A percentile compares a stretch with the other conserved stretches of the same genome.
phyloP scores from a whole-genome alignment of 2,329 filamentous ascomycete genomes.

The Alternaria brassicae region DNA sequence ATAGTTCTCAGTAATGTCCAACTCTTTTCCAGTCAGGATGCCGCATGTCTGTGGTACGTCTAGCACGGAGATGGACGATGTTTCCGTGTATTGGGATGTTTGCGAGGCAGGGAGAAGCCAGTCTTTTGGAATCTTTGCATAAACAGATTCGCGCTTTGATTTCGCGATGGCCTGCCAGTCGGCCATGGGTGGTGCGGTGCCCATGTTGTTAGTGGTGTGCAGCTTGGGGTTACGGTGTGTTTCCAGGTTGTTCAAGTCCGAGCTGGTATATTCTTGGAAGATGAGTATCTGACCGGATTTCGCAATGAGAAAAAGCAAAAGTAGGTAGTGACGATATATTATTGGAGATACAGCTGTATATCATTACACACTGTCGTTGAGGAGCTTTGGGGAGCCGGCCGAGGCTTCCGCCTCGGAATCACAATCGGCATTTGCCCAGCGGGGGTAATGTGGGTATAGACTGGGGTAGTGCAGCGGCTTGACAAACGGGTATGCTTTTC shows the following conservation, averaged over 20 bases:
- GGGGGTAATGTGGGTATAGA: slow-evolving; percentile 6
- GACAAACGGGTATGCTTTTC: background rate
- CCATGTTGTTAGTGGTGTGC: slow-evolving; percentile 4
- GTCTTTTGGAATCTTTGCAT: slow-evolving; percentile 40
- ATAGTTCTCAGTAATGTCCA: slow-evolving; percentile 46
- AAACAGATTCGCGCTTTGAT: slow-evolving; percentile 37
- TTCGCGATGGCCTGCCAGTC: slow-evolving; percentile 43
- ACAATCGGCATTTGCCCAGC: background rate
- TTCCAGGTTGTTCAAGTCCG: background rate
- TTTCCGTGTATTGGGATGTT: slow-evolving; percentile 25
- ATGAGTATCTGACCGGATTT: background rate
- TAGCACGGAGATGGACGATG: slow-evolving; percentile 35
- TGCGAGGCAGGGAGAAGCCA: slow-evolving; percentile 42
- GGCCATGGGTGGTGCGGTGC: slow-evolving; percentile 16
- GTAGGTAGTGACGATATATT: background rate
- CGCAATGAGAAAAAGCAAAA: background rate
- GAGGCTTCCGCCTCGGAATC: slow-evolving; percentile 13
- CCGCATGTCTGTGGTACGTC: slow-evolving; percentile 41
- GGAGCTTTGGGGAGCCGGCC: slow-evolving; percentile 16
- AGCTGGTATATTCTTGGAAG: background rate
- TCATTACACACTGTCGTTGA: background rate
- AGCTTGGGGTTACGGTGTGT: background rate
- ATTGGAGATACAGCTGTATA: background rate
- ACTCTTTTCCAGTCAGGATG: slow-evolving; percentile 41
- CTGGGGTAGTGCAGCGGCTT: slow-evolving; percentile 2